These are phyloP conservation scores for Calonectria pseudoturangicola DNA, from an alignment of 2,329 filamentous ascomycete genomes.

Conservation along the genomic window DNA sequence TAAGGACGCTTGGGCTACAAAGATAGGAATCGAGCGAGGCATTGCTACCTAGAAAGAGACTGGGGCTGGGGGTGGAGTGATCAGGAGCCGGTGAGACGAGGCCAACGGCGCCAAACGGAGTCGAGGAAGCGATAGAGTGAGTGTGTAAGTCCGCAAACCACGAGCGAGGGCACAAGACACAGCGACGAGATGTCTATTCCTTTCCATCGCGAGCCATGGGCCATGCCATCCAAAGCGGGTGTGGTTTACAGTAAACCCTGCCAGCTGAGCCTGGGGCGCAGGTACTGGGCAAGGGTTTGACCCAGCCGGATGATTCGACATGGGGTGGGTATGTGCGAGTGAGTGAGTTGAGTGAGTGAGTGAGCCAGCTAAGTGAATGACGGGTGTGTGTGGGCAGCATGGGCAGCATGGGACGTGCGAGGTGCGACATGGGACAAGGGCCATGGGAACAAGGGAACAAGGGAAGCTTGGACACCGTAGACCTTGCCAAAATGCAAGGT, in stretches of 20 bases:
- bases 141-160: conserved; percentile 27
- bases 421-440: conserved; percentile 30
- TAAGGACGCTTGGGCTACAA: conserved; percentile 47
- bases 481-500: conserved; percentile 50
- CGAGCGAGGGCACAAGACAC: conserved; percentile 27
- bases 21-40: conserved; percentile 55
- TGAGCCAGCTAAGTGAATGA: not conserved
- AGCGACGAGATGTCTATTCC: conserved; percentile 28
- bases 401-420: conserved; percentile 17
- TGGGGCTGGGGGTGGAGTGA: conserved; percentile 40
- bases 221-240: conserved; percentile 45
- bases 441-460: conserved; percentile 20
- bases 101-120: not conserved
- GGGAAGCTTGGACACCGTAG: conserved; percentile 32
- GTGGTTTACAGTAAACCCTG: conserved; percentile 52
- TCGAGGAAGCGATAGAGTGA: conserved; percentile 2
- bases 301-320: conserved; percentile 33
- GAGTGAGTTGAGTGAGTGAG: not conserved
- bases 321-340: conserved; percentile 16
- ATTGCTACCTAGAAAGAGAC: conserved; percentile 50
- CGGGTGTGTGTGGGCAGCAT: conserved; percentile 18
- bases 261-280: conserved; percentile 59
- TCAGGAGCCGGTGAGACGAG: conserved; percentile 16
- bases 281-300: conserved; percentile 48
- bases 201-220: conserved; percentile 28